A percentile compares a stretch with the other conserved stretches of the same genome.
Conservation (phyloP, 192 early-diverging fungal genomes). For the Backusella psychrophila region DNA sequence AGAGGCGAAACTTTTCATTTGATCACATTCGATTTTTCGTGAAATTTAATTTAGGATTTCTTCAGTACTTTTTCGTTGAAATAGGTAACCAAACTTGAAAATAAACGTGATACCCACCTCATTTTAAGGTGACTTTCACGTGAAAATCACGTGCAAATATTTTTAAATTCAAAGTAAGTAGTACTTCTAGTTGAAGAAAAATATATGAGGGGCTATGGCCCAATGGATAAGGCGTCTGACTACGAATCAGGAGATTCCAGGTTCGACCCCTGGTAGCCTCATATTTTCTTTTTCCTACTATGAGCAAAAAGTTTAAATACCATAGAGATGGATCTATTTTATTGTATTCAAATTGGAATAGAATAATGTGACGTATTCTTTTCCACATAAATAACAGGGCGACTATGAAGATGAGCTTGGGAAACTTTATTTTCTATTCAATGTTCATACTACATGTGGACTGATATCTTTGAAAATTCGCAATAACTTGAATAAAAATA, state of each 20-base stretch:
- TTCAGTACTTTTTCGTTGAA: background rate
- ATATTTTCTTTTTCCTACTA: conserved; percentile 14
- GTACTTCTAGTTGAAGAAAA: background rate
- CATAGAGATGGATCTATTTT: background rate
- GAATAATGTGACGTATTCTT: too few relatives aligned
- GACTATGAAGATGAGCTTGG: background rate
- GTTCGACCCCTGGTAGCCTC: conserved; percentile 55
- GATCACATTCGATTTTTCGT: background rate
- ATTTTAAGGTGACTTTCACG: background rate
- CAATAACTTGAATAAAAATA: too few relatives aligned
- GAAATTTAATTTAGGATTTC: background rate
- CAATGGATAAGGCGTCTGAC: conserved; percentile 60
- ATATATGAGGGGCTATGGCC: conserved; percentile 51
- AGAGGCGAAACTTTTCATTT: background rate
- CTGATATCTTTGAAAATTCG: too few relatives aligned
- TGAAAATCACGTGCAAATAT: background rate
- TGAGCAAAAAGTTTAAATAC: background rate
- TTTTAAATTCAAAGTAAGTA: background rate
- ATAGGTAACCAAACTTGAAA: too few relatives aligned
- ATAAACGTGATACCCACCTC: too few relatives aligned
- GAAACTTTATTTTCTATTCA: too few relatives aligned
- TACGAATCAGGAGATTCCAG: conserved; percentile 62
- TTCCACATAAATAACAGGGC: too few relatives aligned
- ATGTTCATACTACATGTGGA: too few relatives aligned
- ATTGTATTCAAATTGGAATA: background rate